Percentiles rank a stretch among this genome's conserved stretches.
Evolutionary conservation across 2,329 filamentous ascomycete genomes (phyloP).

Genomic region (Cercospora sp.): DNA sequence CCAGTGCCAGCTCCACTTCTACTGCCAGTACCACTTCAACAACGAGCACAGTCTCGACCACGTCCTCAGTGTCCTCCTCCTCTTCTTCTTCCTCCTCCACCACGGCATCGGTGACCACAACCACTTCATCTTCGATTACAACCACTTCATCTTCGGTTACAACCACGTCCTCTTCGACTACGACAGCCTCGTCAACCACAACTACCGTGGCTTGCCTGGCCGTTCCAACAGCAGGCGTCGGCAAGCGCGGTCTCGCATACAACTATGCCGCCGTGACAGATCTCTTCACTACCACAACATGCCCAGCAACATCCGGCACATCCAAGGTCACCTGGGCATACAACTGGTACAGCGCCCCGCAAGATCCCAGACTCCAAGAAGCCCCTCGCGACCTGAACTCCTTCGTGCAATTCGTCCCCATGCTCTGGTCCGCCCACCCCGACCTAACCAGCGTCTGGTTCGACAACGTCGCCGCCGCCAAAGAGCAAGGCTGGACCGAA

Average conservation of each 20-base stretch:
- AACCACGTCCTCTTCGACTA: not conserved
- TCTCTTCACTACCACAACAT: not conserved
- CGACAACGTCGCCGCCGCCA: slow-evolving; percentile 1
- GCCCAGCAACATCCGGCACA: not conserved
- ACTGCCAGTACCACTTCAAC: not conserved
- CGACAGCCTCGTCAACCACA: not conserved
- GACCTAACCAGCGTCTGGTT: slow-evolving; percentile 1
- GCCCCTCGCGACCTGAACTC: not conserved
- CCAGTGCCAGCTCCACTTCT: not conserved
- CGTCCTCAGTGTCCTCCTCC: not conserved
- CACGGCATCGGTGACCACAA: not conserved
- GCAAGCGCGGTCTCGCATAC: slow-evolving; percentile 5
- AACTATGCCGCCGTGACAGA: not conserved
- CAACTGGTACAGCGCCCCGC: slow-evolving; percentile 3
- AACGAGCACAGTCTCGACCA: not conserved
- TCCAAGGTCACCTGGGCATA: slow-evolving; percentile 1
- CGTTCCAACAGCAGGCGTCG: not conserved
- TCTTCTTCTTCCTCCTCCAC: not conserved
- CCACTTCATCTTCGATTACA: not conserved
- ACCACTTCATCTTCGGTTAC: not conserved
- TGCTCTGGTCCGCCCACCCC: slow-evolving; percentile 4
- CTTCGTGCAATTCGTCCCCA: not conserved
- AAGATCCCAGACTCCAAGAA: not conserved
- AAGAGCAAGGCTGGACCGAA: not conserved
- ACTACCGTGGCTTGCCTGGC: not conserved